Evolutionary conservation across 495 filamentous ascomycete genomes (phyloP).

Genomic region (Sabuloglossum arenarium): DNA sequence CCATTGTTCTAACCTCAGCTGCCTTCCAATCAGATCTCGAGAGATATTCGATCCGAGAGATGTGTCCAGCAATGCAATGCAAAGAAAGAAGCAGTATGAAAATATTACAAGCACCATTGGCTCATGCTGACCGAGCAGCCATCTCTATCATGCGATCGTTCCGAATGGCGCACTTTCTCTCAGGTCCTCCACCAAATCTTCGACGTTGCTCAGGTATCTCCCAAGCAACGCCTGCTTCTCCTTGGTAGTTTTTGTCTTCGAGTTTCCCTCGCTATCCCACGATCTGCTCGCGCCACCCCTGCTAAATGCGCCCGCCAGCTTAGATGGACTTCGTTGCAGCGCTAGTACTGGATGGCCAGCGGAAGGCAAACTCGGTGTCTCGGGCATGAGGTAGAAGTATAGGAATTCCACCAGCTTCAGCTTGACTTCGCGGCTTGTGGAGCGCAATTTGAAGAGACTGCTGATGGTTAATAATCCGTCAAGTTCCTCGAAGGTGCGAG

Average conservation of each 20-base stretch:
- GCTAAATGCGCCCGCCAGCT: slow-evolving; percentile 32
- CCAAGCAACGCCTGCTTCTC: slow-evolving; percentile 76
- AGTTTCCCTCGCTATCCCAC: slow-evolving; percentile 15
- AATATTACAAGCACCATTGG: neutral
- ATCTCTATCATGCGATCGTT: neutral
- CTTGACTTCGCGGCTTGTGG: slow-evolving; percentile 71
- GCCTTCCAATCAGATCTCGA: neutral
- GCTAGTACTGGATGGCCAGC: slow-evolving; percentile 20
- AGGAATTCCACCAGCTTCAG: slow-evolving; percentile 86
- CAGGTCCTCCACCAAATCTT: slow-evolving; percentile 77
- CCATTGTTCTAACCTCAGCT: neutral
- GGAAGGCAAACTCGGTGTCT: slow-evolving; percentile 37
- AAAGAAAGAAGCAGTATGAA: neutral
- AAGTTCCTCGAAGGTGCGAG: slow-evolving; percentile 76
- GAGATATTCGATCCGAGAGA: neutral
- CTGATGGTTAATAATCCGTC: slow-evolving; percentile 89
- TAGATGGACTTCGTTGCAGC: slow-evolving; percentile 51
- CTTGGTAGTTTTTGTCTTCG: slow-evolving; percentile 45
- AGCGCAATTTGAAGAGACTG: slow-evolving; percentile 68
- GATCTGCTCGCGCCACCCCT: slow-evolving; percentile 16
- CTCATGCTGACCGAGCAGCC: neutral
- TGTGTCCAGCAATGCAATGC: neutral
- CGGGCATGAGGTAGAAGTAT: slow-evolving; percentile 96
- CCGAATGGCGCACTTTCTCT: slow-evolving; percentile 58
- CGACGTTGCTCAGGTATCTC: slow-evolving; percentile 68